Conservation (phyloP, 2,329 filamentous ascomycete species). For the Penicillium sp. region DNA sequence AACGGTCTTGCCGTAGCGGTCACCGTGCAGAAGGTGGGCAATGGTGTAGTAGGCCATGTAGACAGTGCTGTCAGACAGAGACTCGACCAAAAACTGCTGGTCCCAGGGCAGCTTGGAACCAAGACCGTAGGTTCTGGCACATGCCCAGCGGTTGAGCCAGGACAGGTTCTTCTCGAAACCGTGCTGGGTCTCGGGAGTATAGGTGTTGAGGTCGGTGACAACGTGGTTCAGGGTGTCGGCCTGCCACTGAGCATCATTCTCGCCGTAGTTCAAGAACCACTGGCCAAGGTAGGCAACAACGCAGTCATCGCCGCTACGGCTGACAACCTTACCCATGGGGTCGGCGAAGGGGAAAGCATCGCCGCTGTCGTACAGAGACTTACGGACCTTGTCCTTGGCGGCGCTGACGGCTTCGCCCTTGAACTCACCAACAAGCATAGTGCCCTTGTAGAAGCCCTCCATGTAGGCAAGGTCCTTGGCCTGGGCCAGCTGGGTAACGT, state of each 20-base stretch:
- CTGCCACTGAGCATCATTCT: conserved; percentile 77
- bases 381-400: conserved; percentile 80
- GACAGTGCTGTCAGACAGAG: conserved; percentile 84
- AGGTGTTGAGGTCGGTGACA: conserved; percentile 73
- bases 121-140: conserved; percentile 84
- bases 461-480: conserved; percentile 97
- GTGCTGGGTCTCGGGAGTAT: conserved; percentile 71
- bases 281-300: conserved; percentile 92
- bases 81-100: conserved; percentile 83
- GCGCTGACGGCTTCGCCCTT: conserved; percentile 81
- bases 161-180: conserved; percentile 80
- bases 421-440: conserved; percentile 82
- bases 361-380: conserved; percentile 71
- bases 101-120: conserved; percentile 97
- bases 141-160: conserved; percentile 97
- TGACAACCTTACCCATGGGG: conserved; percentile 85
- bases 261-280: conserved; percentile 97
- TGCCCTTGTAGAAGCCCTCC: conserved; percentile 95
- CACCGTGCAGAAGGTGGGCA: conserved; percentile 68
- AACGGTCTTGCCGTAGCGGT: conserved; percentile 75
- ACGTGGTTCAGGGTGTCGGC: conserved; percentile 71
- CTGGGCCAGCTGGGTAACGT: conserved; percentile 82
- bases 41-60: conserved; percentile 69
- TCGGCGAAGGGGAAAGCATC: conserved; percentile 91
- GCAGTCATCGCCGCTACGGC: conserved; percentile 86